Conservation (phyloP, 768 basidiomycete species). For the Pholiota microspora region DNA sequence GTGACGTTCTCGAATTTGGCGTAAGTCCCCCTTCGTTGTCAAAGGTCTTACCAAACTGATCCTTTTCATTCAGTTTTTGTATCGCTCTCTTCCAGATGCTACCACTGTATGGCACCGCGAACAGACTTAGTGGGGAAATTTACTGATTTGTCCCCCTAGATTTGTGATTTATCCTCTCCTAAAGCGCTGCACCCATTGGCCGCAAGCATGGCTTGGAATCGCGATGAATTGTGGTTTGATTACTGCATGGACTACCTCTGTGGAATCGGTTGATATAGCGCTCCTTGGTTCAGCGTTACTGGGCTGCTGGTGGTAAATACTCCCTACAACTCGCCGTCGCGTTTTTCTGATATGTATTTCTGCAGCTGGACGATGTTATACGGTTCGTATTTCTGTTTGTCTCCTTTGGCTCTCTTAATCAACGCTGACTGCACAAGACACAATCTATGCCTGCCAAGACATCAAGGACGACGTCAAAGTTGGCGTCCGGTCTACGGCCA, state of each 20-base stretch:
- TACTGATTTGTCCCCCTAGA: conserved; percentile 15
- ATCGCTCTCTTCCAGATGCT: conserved; percentile 44
- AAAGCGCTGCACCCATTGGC: conserved; percentile 58
- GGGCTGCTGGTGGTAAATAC: conserved; percentile 44
- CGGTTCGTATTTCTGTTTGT: conserved; percentile 25
- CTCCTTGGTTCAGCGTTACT: conserved; percentile 31
- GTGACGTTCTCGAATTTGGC: conserved; percentile 28
- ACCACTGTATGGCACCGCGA: conserved; percentile 34
- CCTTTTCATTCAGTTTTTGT: conserved; percentile 27
- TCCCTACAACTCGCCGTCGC: not conserved
- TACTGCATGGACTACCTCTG: conserved; percentile 44
- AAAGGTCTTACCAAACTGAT: not conserved
- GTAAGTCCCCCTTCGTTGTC: conserved; percentile 23
- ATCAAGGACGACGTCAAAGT: conserved; percentile 68
- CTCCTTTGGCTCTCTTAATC: too few relatives aligned
- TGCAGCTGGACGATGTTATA: conserved; percentile 50
- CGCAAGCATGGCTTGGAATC: conserved; percentile 58
- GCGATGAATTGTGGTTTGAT: conserved; percentile 55
- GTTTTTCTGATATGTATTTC: not conserved
- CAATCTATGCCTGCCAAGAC: conserved; percentile 80
- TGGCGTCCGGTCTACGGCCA: conserved; percentile 75
- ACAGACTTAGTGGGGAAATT: not conserved
- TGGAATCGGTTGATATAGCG: conserved; percentile 26
- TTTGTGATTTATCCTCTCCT: conserved; percentile 46
- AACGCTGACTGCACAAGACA: too few relatives aligned